Base-by-base conservation (phyloP, 2,329 filamentous ascomycete species). In the Talaromyces sp. region DNA sequence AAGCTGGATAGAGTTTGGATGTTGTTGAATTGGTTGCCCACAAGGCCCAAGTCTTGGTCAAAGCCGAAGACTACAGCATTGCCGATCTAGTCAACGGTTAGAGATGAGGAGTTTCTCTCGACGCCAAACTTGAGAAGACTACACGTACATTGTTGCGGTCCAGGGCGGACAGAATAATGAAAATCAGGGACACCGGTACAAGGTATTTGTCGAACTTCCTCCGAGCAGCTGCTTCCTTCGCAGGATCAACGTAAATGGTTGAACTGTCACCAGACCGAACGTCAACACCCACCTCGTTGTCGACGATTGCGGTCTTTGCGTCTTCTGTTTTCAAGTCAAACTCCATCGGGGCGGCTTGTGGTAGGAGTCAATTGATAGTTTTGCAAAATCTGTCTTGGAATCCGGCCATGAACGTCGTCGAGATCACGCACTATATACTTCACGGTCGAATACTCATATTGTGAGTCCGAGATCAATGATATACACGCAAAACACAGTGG, bases 1-100 rank as follows among this genome's bases (percentile, higher is more conserved):
- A 90, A 79, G 73, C 87, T 90, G 77, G 90, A 90, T 63, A 90
- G 83, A 56, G 78, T 80, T 52, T 89, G 72, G 60, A 89, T 82
- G 42, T 83, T 80, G 69, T 88, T 88, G 74, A 89, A 88, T 69
- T 88, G 81, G 65, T 84, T 79, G 5, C 73, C 71, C n/a, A 76
- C 76, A 70, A 90, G 84, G 27, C 80, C 69, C 11, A 89, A 73
- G 68, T 73, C 70, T 33, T 73, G 69, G 59, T 81, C 75, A 13
- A 82, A 68, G 3, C 78, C 78, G 22, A 58, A 58, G n/a, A 53
- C 27, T 13, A 25, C 17, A 10, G 36, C 57, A 49, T 58, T 58
- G 27, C 57, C 57, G 54, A 60, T 33, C 58, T 60, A 10, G 19
- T 49, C 36, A 36, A 39, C 17, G 30, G 25, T 42, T 57, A 57